Conservation (phyloP, 306 rosid genomes). For the Rubus idaeus region DNA sequence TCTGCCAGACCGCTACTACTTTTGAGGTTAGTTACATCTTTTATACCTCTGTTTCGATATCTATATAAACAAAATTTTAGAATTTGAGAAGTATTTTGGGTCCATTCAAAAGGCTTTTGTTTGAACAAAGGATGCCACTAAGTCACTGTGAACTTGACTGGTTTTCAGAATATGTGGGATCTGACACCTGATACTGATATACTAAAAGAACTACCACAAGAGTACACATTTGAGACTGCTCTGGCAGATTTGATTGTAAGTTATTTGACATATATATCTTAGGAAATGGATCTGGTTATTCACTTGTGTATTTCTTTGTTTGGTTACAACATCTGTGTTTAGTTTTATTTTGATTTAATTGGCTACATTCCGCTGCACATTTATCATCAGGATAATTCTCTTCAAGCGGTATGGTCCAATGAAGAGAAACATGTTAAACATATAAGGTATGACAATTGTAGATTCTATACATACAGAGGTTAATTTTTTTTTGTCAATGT, state of each 20-base stretch:
- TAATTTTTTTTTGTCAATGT: background rate
- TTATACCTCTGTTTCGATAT: background rate
- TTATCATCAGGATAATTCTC: conserved; percentile 58
- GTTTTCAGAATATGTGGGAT: conserved; percentile 70
- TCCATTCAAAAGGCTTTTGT: background rate
- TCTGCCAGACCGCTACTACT: conserved; percentile 5
- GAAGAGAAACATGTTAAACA: conserved; percentile 25
- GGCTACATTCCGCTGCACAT: conserved; percentile 16
- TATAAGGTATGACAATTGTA: conserved; percentile 33
- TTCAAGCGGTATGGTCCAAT: conserved; percentile 69
- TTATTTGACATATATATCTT: background rate
- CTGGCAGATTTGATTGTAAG: conserved; percentile 71
- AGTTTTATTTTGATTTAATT: background rate
- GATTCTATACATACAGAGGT: background rate
- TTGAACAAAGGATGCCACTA: background rate
- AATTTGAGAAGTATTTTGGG: background rate
- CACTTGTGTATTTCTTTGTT: background rate
- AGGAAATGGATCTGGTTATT: background rate
- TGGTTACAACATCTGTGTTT: background rate
- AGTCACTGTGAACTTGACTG: conserved; percentile 2
- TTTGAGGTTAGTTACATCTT: conserved; percentile 41
- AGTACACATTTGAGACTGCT: conserved; percentile 56
- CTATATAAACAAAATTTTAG: background rate
- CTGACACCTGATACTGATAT: conserved; percentile 57
- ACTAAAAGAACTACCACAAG: conserved; percentile 56